Conservation (phyloP, 352 stramenopile genomes). For the Globisporangium rhizosaccharum region DNA sequence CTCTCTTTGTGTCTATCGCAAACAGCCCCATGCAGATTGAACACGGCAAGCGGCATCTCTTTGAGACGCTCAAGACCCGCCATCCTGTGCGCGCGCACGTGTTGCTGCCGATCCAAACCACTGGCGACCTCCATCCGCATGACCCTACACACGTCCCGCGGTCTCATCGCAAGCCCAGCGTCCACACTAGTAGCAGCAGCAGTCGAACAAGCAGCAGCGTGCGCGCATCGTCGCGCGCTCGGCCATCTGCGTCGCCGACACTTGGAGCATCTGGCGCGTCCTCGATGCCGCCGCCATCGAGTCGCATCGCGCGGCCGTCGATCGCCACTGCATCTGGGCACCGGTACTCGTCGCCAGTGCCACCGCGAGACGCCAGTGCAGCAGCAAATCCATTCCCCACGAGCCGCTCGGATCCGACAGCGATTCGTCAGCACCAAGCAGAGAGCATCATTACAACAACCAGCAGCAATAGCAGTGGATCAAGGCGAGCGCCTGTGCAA, state of each 20-base stretch:
- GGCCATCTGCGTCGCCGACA: not conserved
- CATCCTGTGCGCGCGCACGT: constrained; percentile 11
- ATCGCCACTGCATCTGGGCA: constrained; percentile 2
- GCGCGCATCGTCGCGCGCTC: not conserved
- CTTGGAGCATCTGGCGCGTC: constrained; percentile 6
- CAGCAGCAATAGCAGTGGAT: not conserved
- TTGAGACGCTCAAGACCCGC: constrained; percentile 13
- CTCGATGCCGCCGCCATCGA: constrained; percentile 7
- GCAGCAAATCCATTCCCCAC: constrained; percentile 4
- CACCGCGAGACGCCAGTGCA: constrained; percentile 1
- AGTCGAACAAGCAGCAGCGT: constrained; percentile 2
- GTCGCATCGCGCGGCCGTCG: constrained; percentile 8
- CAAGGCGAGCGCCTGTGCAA: not conserved
- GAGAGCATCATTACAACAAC: not conserved
- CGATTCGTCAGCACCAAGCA: constrained; percentile 12
- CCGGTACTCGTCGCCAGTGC: constrained; percentile 11
- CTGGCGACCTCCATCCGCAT: not conserved
- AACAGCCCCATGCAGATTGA: constrained; percentile 6
- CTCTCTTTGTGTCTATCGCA: not conserved
- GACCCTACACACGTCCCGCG: not conserved
- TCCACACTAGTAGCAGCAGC: constrained; percentile 1
- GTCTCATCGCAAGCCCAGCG: not conserved
- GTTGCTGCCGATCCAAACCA: constrained; percentile 5
- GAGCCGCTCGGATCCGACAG: constrained; percentile 10
- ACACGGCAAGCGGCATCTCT: constrained; percentile 15